Conservation (phyloP, 2,329 filamentous ascomycete species). For the Pseudogymnoascus sp. region DNA sequence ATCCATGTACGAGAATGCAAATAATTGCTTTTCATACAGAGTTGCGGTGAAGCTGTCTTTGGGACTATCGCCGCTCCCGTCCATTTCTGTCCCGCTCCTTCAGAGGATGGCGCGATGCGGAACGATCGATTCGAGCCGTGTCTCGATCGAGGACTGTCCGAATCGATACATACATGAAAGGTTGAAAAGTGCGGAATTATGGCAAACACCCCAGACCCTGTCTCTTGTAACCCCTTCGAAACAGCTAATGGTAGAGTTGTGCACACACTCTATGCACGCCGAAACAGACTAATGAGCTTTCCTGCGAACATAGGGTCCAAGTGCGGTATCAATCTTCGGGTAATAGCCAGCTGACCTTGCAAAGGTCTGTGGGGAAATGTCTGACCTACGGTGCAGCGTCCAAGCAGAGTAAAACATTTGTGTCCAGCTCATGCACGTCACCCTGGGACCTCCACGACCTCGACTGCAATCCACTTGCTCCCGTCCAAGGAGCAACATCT, state of each 20-base stretch:
- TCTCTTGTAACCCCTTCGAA: background rate
- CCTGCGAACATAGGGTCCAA: conserved; percentile 2
- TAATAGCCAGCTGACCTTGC: background rate
- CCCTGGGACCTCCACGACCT: background rate
- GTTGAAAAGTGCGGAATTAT: background rate
- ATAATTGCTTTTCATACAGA: background rate
- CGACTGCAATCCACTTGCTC: background rate
- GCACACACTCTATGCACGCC: background rate
- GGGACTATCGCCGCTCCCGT: background rate
- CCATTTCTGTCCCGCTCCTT: background rate
- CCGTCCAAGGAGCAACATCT: background rate
- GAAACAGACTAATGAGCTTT: background rate
- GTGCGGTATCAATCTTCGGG: background rate
- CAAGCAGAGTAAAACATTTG: background rate
- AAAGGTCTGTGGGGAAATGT: conserved; percentile 1
- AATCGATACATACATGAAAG: background rate
- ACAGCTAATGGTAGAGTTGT: background rate
- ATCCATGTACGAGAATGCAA: background rate
- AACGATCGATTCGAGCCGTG: conserved; percentile 1
- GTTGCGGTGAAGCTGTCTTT: background rate
- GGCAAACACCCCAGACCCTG: background rate
- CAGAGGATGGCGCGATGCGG: background rate
- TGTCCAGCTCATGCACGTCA: background rate
- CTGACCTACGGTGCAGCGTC: conserved; percentile 1
- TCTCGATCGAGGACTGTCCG: background rate